Conservation (phyloP, 306 rosid species). For the Prunus mongolica region DNA sequence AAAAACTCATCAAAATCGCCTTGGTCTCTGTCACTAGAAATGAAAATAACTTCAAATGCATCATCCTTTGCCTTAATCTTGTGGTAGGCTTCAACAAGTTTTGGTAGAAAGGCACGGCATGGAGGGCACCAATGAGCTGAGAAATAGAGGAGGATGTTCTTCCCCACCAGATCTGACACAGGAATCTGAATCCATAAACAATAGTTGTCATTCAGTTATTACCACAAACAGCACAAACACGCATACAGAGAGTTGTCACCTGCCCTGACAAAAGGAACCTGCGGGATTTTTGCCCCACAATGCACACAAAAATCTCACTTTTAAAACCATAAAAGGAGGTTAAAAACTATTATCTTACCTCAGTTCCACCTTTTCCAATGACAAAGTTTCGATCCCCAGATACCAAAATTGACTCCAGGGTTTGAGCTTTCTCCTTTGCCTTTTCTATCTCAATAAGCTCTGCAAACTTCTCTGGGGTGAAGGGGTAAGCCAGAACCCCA, state of each 20-base stretch:
- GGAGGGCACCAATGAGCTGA: conserved; percentile 89
- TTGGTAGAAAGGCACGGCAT: conserved; percentile 75
- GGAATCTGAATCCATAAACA: conserved; percentile 40
- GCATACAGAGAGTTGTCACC: not conserved
- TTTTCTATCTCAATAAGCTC: conserved; percentile 53
- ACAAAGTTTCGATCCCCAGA: conserved; percentile 47
- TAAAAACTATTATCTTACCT: conserved; percentile 36
- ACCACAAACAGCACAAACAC: not conserved
- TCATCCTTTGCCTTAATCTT: conserved; percentile 55
- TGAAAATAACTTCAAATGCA: conserved; percentile 62
- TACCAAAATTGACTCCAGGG: conserved; percentile 59
- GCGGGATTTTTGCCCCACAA: not conserved
- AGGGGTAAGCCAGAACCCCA: conserved; percentile 62
- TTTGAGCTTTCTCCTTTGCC: conserved; percentile 58
- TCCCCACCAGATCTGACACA: conserved; percentile 63
- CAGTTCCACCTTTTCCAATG: conserved; percentile 38
- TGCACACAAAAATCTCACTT: not conserved
- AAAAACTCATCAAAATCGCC: conserved; percentile 56
- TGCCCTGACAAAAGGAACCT: not conserved
- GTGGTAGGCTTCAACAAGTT: conserved; percentile 51
- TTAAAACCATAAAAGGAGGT: not conserved
- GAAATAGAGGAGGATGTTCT: conserved; percentile 71
- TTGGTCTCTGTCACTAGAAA: conserved; percentile 71
- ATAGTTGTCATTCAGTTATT: not conserved
- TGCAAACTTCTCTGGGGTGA: conserved; percentile 57